Evolutionary conservation across 345 rosid genomes (phyloP), one percentile per base, ranked within the genome.

Genomic region (Eutrema heterophyllum): DNA sequence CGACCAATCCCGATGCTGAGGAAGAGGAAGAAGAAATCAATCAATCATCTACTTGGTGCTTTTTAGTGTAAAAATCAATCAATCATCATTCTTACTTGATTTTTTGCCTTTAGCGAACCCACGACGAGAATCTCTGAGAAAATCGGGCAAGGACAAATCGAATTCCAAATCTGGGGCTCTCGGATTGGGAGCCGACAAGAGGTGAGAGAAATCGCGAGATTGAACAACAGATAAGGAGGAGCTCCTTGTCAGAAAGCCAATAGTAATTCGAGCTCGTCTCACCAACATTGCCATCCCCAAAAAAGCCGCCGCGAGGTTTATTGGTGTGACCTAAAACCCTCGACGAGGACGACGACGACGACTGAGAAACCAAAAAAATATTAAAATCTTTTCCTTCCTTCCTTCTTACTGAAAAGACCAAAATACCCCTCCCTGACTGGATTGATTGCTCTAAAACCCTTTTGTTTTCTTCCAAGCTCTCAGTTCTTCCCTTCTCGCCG

Each of bases 91-190:
- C 24, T 29, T 84, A 91, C 97, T 91, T 67, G 97, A 85, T 77
- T 78, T 87, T 80, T 81, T 87, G 51, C 81, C 93, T 78, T 88
- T 88, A 26, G 98, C 97, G 58, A 87, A 94, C 3, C 92, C 92
- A 50, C 97, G 86, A 58, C 83, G 80, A 81, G 45, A 73, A 52
- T 72, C 81, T 50, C 72, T 69, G 72, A 81, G 67, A 70, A 80
- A 84, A 63, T 67, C 78, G 56, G 79, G 64, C 24, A 67, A 12
- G 77, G 73, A 11, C 45, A 67, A 49, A 30, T 36, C 52, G 33
- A 21, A 65, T 59, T 15, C 35, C 30, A 3, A 9, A 60, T 50
- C 59, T 50, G 49, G 72, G 59, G 21, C 30, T 51, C 41, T 54
- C 18, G 10, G 79, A 64, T 5, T 43, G 18, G 68, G 72, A 11